Conservation (phyloP, 176 grass and related monocot genomes). For the Oryza longistaminata region DNA sequence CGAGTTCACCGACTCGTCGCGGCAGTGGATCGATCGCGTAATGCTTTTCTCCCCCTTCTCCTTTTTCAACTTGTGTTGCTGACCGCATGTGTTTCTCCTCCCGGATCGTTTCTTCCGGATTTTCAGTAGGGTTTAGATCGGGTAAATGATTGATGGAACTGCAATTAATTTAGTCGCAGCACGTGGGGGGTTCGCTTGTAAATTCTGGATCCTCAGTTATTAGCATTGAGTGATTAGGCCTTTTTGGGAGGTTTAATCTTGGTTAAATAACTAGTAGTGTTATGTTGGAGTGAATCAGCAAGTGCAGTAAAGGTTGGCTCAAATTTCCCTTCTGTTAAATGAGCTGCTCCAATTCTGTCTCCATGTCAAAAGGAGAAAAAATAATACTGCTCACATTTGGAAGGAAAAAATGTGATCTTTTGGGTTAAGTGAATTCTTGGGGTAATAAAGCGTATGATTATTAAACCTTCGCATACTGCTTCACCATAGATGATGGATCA, state of each 20-base stretch:
- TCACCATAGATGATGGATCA: neutral
- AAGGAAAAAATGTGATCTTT: neutral
- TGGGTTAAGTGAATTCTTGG: neutral
- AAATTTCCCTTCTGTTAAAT: neutral
- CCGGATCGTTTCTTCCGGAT: neutral
- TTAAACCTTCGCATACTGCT: no score
- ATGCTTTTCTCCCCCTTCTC: neutral
- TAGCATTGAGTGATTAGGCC: neutral
- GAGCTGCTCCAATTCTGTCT: neutral
- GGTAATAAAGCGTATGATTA: neutral
- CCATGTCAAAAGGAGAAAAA: neutral
- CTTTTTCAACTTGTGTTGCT: neutral
- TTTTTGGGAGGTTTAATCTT: neutral
- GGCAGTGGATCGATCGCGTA: constrained; percentile 77
- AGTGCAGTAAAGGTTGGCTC: neutral
- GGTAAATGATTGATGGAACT: neutral
- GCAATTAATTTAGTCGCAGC: constrained; percentile 2
- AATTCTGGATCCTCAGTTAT: neutral
- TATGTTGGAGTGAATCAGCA: neutral
- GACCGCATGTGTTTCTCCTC: neutral
- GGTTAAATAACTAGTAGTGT: no score
- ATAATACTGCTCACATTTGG: neutral
- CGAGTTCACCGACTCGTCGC: constrained; percentile 74
- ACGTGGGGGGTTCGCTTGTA: neutral
- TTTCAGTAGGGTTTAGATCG: neutral